Conservation (phyloP, 2,329 filamentous ascomycete species). For the Harringtonia aguacate region DNA sequence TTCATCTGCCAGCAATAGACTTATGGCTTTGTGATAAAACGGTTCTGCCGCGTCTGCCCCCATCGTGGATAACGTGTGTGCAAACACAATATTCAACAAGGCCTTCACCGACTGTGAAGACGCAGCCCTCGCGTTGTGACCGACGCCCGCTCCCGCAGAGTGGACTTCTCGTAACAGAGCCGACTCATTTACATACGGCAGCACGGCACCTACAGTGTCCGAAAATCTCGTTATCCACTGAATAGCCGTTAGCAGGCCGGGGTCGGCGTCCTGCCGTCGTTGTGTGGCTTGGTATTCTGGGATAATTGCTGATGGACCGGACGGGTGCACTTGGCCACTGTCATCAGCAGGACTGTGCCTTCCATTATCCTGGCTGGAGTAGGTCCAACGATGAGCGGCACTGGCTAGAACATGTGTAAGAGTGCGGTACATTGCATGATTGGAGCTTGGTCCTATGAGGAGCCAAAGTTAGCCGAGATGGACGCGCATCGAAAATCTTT, state of each 20-base stretch:
- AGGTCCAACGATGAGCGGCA: too few relatives aligned
- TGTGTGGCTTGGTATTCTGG: background rate
- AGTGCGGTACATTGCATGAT: slow-evolving; percentile 19
- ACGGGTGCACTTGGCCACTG: too few relatives aligned
- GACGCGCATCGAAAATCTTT: background rate
- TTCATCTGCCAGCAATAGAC: slow-evolving; percentile 16
- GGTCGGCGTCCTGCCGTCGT: too few relatives aligned
- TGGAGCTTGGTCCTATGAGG: slow-evolving; percentile 17
- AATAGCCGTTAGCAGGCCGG: slow-evolving; percentile 9
- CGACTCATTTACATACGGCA: slow-evolving; percentile 16
- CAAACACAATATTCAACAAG: slow-evolving; percentile 18
- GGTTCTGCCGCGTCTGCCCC: slow-evolving; percentile 14
- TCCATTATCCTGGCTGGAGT: too few relatives aligned
- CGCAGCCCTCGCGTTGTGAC: background rate
- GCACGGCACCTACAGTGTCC: slow-evolving; percentile 17
- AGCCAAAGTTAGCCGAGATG: background rate
- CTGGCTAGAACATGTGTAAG: slow-evolving; percentile 17
- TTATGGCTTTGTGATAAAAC: slow-evolving; percentile 17
- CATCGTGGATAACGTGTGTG: slow-evolving; percentile 15
- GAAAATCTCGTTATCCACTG: slow-evolving; percentile 17
- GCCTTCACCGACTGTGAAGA: slow-evolving; percentile 8
- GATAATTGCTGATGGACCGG: too few relatives aligned
- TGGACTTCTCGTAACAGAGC: slow-evolving; percentile 13
- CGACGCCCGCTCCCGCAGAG: background rate
- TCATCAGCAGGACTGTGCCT: too few relatives aligned